Evolutionary conservation across 2,329 filamentous ascomycete species (phyloP).

Genomic region (Venturia nashicola): DNA sequence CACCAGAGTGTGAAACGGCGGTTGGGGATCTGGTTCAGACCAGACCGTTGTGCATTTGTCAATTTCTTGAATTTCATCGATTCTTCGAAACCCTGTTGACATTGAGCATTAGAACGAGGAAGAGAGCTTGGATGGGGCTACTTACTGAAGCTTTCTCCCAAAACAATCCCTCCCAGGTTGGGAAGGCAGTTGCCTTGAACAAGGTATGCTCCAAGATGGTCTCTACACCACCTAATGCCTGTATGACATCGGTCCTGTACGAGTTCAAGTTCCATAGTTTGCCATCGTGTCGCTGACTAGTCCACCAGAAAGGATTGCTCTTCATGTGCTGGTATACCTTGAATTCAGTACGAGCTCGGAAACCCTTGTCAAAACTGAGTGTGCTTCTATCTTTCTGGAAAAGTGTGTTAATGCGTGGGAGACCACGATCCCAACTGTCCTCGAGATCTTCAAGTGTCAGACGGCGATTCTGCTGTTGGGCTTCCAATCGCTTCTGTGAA

Average conservation of each 20-base stretch:
- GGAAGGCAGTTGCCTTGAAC: slow-evolving; percentile 94
- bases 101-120: background rate
- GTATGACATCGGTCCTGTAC: slow-evolving; percentile 93
- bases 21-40: slow-evolving; percentile 97
- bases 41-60: slow-evolving; percentile 90
- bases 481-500: slow-evolving; percentile 92
- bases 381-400: slow-evolving; percentile 99
- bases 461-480: slow-evolving; percentile 91
- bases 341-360: slow-evolving; percentile 89
- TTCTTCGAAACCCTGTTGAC: slow-evolving; percentile 26
- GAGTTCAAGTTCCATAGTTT: slow-evolving; percentile 96
- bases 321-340: slow-evolving; percentile 99
- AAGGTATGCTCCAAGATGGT: slow-evolving; percentile 94
- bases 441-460: slow-evolving; percentile 92
- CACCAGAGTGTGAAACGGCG: slow-evolving; percentile 98
- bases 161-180: slow-evolving; percentile 92
- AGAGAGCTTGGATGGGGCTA: too few relatives aligned
- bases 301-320: slow-evolving; percentile 99
- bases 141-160: slow-evolving; percentile 48
- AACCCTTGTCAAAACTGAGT: slow-evolving; percentile 95
- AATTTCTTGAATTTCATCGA: slow-evolving; percentile 98
- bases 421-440: slow-evolving; percentile 94
- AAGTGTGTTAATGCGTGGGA: slow-evolving; percentile 94
- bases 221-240: slow-evolving; percentile 90
- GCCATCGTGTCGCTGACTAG: slow-evolving; percentile 89